A percentile compares a stretch with the other conserved stretches of the same genome.
Conservation (phyloP, 129 eudicot genomes). For the Apium graveolens region DNA sequence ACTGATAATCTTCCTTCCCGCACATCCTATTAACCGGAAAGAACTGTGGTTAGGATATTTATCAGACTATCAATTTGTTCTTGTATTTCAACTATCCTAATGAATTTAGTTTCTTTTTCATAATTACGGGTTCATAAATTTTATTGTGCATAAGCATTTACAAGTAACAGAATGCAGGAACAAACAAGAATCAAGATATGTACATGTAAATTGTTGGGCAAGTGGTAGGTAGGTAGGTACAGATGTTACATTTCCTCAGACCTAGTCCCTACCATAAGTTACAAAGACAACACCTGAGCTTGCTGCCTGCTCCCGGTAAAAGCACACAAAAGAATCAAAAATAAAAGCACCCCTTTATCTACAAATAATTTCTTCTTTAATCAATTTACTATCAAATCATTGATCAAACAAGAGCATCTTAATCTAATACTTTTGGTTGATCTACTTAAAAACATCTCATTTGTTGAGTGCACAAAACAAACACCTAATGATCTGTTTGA, state of each 20-base stretch:
- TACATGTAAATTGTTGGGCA: background rate
- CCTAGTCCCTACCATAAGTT: slow-evolving; percentile 16
- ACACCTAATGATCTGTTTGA: background rate
- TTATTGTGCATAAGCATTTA: too few relatives aligned
- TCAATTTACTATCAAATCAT: background rate
- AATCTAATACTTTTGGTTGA: background rate
- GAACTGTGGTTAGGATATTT: background rate
- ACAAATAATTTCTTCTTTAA: background rate
- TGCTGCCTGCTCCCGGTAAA: background rate
- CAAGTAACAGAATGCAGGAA: background rate
- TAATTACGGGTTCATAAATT: too few relatives aligned
- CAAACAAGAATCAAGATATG: background rate
- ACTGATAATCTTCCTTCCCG: too few relatives aligned
- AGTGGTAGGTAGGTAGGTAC: background rate
- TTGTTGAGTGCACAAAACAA: background rate
- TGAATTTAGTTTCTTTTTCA: too few relatives aligned
- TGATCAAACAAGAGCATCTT: too few relatives aligned
- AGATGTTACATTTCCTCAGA: slow-evolving; percentile 11
- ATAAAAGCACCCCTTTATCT: background rate
- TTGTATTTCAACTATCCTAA: too few relatives aligned
- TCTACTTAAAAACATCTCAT: background rate
- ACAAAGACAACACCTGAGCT: slow-evolving; percentile 12
- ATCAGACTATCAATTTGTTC: too few relatives aligned
- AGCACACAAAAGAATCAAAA: slow-evolving; percentile 1
- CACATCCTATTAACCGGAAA: background rate